Base-by-base conservation (phyloP, 2,329 filamentous ascomycete genomes). In the Coniochaeta pulveracea region DNA sequence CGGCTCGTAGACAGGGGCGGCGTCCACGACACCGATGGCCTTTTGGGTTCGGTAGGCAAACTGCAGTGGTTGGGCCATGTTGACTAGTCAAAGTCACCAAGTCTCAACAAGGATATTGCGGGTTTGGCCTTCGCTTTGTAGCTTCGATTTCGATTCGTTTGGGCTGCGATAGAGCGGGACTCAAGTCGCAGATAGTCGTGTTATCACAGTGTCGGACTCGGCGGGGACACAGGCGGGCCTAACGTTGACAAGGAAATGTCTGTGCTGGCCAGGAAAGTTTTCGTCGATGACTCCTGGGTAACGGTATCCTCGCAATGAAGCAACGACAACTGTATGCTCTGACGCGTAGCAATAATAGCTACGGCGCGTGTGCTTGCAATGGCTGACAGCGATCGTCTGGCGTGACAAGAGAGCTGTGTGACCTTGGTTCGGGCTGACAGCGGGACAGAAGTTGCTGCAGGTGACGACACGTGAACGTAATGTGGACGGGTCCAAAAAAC, bases 31-130 rank as follows among this genome's bases (percentile, higher is more conserved):
- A 52, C 88, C 88, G 66, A 98, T 88, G 60, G 79, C 80, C 77
- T 95, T 96, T 63, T 88, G 82, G 60, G 91, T 95, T 65, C 91
- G 85, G 72, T 83, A 94, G 63, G 85, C 85, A 77, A 95, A 83
- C 76, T 95, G 89, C 65, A 89, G 81, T 54, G 84, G 78, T 69
- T 71, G 79, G 59, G 85, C 83, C 86, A 94, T 95, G 75, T n/a
- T n/a, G n/a, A 78, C 83, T 86, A 86, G 75, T 78, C 55, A 85
- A 86, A 86, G 81, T 70, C 80, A 85, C 82, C n/a, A n/a, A 82
- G 28, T 26, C 5, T 12, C 10, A 6, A n/a, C 4, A 17, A 19
- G 18, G 78, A 51, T 47, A 42, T 48, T 48, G 47, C 48, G 53
- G 46, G 40, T 38, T 26, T 22, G 32, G 17, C 30, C 26, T 33